These are phyloP conservation scores for Eucalyptus tenuipes DNA, from an alignment of 345 rosid species.

Conservation along the genomic window DNA sequence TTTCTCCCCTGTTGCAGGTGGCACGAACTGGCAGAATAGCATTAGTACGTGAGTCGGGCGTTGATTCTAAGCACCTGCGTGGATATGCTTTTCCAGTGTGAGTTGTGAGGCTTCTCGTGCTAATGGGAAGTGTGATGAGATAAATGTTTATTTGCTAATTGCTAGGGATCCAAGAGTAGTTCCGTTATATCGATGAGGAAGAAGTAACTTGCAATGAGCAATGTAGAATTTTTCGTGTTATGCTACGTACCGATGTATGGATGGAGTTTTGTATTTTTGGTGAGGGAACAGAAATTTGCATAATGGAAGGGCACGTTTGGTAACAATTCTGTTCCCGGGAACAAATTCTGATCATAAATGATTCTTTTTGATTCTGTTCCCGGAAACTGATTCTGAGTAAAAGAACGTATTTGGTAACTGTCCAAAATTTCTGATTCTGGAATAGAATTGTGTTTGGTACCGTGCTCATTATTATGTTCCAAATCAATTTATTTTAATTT, in stretches of 20 bases:
- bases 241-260: background rate
- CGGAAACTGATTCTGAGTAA: no score
- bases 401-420: no score
- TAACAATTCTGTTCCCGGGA: no score
- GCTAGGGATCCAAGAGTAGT: background rate
- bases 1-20: conserved; percentile 27
- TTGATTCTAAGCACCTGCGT: conserved; percentile 76
- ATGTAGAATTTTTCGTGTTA: background rate
- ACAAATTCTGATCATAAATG: no score
- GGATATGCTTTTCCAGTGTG: conserved; percentile 73
- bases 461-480: no score
- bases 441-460: no score
- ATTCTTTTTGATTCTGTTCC: no score
- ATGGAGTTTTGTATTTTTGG: background rate
- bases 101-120: background rate
- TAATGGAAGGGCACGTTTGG: no score
- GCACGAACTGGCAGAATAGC: conserved; percentile 95
- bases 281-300: background rate
- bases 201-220: background rate
- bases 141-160: background rate
- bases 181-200: background rate
- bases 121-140: background rate
- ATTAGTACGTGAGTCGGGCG: conserved; percentile 78
- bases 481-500: no score
- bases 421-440: no score